Conservation (phyloP, 495 filamentous ascomycete species). For the Hypoxylon crocopeplum region DNA sequence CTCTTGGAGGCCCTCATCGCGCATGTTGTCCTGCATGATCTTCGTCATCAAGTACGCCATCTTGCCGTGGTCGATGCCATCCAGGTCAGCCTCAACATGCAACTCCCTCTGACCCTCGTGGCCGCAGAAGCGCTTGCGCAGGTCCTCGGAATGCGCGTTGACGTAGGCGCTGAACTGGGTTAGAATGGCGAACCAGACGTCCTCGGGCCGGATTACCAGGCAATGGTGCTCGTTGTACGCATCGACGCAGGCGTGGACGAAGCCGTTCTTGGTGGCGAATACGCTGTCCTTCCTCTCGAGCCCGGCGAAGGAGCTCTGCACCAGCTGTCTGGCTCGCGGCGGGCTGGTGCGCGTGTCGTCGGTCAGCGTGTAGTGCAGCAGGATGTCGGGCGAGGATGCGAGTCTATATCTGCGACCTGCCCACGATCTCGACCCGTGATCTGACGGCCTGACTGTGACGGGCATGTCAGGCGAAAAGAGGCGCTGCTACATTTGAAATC, state of each 20-base stretch:
- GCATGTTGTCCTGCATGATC: slow-evolving; percentile 44
- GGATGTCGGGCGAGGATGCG: slow-evolving; percentile 30
- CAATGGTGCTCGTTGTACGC: slow-evolving; percentile 64
- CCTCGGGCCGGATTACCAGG: slow-evolving; percentile 64
- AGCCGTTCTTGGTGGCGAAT: slow-evolving; percentile 54
- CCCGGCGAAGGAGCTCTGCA: slow-evolving; percentile 43
- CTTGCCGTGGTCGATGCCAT: slow-evolving; percentile 46
- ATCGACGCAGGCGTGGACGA: slow-evolving; percentile 56
- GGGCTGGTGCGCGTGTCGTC: slow-evolving; percentile 37
- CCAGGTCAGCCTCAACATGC: slow-evolving; percentile 44
- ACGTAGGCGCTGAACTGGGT: slow-evolving; percentile 64
- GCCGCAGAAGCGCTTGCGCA: slow-evolving; percentile 85
- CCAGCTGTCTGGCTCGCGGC: slow-evolving; percentile 34
- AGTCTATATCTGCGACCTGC: slow-evolving; percentile 35
- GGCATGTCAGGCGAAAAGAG: slow-evolving; percentile 35
- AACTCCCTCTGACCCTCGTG: slow-evolving; percentile 69
- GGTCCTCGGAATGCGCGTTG: slow-evolving; percentile 79
- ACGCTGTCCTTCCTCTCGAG: slow-evolving; percentile 41
- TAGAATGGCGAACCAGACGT: slow-evolving; percentile 67
- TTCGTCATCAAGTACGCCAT: slow-evolving; percentile 49
- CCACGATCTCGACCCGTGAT: slow-evolving; percentile 37
- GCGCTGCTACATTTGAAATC: slow-evolving; percentile 34
- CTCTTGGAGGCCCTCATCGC: slow-evolving; percentile 43
- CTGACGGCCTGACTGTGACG: slow-evolving; percentile 36
- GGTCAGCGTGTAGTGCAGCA: slow-evolving; percentile 34